A percentile compares a stretch with the other conserved stretches of the same genome.
Conservation (phyloP, 306 rosid genomes). For the Sindora glabra region DNA sequence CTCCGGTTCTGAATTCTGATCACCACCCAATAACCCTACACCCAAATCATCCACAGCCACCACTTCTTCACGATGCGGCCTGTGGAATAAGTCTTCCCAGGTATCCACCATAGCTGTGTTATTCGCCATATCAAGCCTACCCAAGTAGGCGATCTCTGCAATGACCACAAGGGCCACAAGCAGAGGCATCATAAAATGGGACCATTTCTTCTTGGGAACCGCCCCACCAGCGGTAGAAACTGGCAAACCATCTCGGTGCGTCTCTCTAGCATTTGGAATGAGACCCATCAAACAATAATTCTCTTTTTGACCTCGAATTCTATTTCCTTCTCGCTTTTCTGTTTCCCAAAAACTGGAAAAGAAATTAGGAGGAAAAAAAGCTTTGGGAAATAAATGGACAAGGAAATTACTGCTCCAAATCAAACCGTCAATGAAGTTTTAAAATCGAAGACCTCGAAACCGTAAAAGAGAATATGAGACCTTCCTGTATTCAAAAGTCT, state of each 20-base stretch:
- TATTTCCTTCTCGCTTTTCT: background rate
- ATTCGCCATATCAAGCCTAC: constrained; percentile 70
- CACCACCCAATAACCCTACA: constrained; percentile 13
- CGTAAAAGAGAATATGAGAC: too few relatives aligned
- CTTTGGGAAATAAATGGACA: background rate
- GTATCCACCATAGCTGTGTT: constrained; percentile 68
- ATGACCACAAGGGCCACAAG: constrained; percentile 61
- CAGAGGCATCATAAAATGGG: constrained; percentile 56
- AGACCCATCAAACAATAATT: constrained; percentile 43
- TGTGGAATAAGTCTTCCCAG: constrained; percentile 54
- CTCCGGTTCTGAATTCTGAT: constrained; percentile 30
- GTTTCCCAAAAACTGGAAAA: constrained; percentile 11
- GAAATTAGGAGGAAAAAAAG: background rate
- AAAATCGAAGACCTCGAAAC: background rate
- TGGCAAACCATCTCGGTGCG: constrained; percentile 40
- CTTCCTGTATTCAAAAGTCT: constrained; percentile 10
- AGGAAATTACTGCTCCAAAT: constrained; percentile 4
- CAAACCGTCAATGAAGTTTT: background rate
- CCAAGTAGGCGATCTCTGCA: constrained; percentile 77
- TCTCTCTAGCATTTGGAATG: constrained; percentile 36
- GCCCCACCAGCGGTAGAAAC: constrained; percentile 16
- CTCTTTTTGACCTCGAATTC: background rate
- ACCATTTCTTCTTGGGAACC: constrained; percentile 51
- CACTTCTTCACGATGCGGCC: constrained; percentile 20
- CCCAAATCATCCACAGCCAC: constrained; percentile 25